phyloP scores from a whole-genome alignment of 2,329 filamentous ascomycete genomes.

The Tolypocladium sp. region DNA sequence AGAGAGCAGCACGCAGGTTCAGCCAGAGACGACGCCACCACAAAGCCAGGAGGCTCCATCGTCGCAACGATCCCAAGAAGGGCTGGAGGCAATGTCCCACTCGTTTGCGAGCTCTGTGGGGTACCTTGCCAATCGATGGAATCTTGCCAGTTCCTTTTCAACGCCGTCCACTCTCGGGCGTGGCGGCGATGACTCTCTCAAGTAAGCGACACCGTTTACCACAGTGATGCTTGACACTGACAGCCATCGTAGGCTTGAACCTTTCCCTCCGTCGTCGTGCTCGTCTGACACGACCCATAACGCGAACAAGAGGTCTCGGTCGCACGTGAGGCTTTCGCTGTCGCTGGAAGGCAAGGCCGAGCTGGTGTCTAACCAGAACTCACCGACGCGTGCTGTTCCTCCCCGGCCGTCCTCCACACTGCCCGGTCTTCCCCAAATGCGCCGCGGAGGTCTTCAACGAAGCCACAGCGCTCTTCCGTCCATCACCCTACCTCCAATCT shows the following conservation, averaged over 20 bases:
- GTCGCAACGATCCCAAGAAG: constrained; percentile 17
- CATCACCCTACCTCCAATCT: constrained; percentile 48
- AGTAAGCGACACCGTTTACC: constrained; percentile 23
- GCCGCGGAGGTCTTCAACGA: constrained; percentile 50
- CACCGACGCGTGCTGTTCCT: constrained; percentile 47
- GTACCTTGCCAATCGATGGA: constrained; percentile 50
- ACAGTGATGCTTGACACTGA: not conserved
- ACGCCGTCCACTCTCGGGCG: constrained; percentile 33
- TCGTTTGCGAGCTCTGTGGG: constrained; percentile 36
- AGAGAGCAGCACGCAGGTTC: constrained; percentile 1
- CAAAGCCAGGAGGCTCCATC: constrained; percentile 16
- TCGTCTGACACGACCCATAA: constrained; percentile 31
- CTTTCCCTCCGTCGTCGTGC: constrained; percentile 32
- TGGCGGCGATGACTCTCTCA: constrained; percentile 32
- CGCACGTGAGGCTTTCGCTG: constrained; percentile 68
- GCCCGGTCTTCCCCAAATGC: constrained; percentile 37
- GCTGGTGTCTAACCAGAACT: constrained; percentile 61
- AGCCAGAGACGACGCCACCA: constrained; percentile 10
- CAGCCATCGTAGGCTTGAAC: constrained; percentile 25
- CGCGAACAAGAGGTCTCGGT: constrained; percentile 24
- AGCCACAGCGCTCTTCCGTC: constrained; percentile 60
- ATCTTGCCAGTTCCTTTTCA: constrained; percentile 40
- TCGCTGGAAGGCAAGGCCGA: constrained; percentile 89
- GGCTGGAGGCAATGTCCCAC: constrained; percentile 21
- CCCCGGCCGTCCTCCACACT: constrained; percentile 38